Evolutionary conservation across 2,329 filamentous ascomycete genomes (phyloP), one percentile per base, ranked within the genome.

Genomic region (Botrytis paeoniae): DNA sequence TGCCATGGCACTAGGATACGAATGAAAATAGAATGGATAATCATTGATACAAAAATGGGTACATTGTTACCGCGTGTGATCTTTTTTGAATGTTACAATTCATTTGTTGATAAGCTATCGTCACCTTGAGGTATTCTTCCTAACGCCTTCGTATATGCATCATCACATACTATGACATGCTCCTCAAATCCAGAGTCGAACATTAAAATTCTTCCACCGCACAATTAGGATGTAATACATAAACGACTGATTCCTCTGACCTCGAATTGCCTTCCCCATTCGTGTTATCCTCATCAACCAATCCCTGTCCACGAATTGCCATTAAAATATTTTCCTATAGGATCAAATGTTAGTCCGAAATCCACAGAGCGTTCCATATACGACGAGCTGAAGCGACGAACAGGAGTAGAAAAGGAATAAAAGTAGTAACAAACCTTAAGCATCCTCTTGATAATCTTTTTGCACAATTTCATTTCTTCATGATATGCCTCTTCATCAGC

Each of bases 211-310:
- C 80, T 76, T 97, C 95, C 16, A 97, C 86, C 0, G 93, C 93
- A 80, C 93, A 97, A 83, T 98, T 98, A 73, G 96, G 96, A 84
- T 99, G 96, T 77, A 99, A 81, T 39, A 98, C 92, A 81, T 98
- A 99, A 70, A 96, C 88, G 7, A 92, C 85, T 79, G 85, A 86
- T 76, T 84, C 84, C 18, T 80, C 81, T 41, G 77, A 74, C 25
- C 84, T 81, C 35, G 86, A 83, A 64, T 82, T 81, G 60, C 83
- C 83, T 76, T 87, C 80, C 80, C 85, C 82, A 77, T 69, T 61
- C 16, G 29, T 51, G 14, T 39, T 29, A 57, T 84, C 77, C 80
- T 84, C 83, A 20, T 82, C 85, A 51, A 84, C 81, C 74, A 87
- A 88, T 77, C 83, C 90, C 76, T 90, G 86, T 65, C 87, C 92